Evolutionary conservation across 805 yeast species (phyloP), one percentile per base, ranked within the genome.

Genomic region (Saturnispora mendoncae): DNA sequence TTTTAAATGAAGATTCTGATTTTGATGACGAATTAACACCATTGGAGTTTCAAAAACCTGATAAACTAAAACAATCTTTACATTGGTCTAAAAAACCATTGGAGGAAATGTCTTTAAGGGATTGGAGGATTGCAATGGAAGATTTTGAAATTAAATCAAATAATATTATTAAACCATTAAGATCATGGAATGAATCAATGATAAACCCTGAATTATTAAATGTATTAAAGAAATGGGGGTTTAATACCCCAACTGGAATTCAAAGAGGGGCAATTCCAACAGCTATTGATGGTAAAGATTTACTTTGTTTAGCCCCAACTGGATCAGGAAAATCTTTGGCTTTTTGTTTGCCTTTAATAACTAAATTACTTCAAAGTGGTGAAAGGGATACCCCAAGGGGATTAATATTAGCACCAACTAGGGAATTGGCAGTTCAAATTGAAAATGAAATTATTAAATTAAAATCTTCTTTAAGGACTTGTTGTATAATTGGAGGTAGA

Each of bases 291-390:
- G 64, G 70, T 3, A 61, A 75, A 19, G 96, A 90, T 57, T 66
- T 84, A 2, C 68, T 88, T 17, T 97, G 95, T 12, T 73, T 88
- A n/a, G 97, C 97, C 0, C 87, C 87, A 50, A 90, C 98, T 0
- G 98, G 98, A 10, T 84, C 95, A 1, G 98, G 98, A 52, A 90
- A 92, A 56, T 90, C 98, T 0, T 65, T 88, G 10, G 81, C 94
- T 2, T 90, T 80, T 59, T 57, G 84, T 9, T 59, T 90, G 2
- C 97, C 98, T 0, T 60, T 85, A 38, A 54, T 84, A 8, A 57
- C 76, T 2, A 77, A 75, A 48, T 64, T 81, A 13, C 47, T 61
- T 61, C 71, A 58, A 53, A 64, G 32, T 75, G 77, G 1, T 55
- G 65, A 15, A 51, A 74, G 20, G 72, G 70, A 42, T 27, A 39